These are phyloP conservation scores for Fusarium tanahbumbuense DNA, from an alignment of 2,329 filamentous ascomycete species.

Conservation along the genomic window DNA sequence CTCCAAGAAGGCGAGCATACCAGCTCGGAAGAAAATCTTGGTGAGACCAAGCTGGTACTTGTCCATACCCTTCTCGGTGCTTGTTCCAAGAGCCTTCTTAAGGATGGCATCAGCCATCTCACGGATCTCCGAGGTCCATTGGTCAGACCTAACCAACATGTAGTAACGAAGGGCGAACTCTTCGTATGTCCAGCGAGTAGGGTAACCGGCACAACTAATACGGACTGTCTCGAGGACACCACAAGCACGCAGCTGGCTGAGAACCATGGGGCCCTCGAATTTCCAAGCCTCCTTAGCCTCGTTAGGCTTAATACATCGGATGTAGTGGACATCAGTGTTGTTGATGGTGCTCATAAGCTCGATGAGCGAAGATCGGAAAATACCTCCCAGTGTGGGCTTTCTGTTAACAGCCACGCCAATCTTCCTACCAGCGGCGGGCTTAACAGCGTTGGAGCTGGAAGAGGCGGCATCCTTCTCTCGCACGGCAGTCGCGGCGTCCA, in stretches of 20 bases:
- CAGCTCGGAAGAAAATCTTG: constrained; percentile 99
- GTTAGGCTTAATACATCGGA: constrained; percentile 98
- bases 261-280: constrained; percentile 98
- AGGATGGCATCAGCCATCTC: constrained; percentile 95
- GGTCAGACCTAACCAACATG: constrained; percentile 89
- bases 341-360: constrained; percentile 99
- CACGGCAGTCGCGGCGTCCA: constrained; percentile 86
- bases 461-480: constrained; percentile 86
- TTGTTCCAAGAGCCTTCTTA: constrained; percentile 84
- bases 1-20: constrained; percentile 98
- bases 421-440: constrained; percentile 82
- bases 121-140: constrained; percentile 94
- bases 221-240: constrained; percentile 98
- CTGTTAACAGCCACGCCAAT: constrained; percentile 92
- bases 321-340: constrained; percentile 98
- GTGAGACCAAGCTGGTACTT: constrained; percentile 98
- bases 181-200: constrained; percentile 98
- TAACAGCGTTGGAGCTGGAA: constrained; percentile 76
- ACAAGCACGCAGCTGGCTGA: constrained; percentile 95
- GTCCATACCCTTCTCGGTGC: constrained; percentile 79
- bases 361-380: constrained; percentile 98
- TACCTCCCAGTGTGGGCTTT: constrained; percentile 96
- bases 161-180: constrained; percentile 98
- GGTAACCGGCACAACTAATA: constrained; percentile 97
- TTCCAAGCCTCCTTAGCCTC: constrained; percentile 97